Evolutionary conservation across 148 eudicot genomes (phyloP), one percentile per base, ranked within the genome.

Genomic region (Cornus kousa): DNA sequence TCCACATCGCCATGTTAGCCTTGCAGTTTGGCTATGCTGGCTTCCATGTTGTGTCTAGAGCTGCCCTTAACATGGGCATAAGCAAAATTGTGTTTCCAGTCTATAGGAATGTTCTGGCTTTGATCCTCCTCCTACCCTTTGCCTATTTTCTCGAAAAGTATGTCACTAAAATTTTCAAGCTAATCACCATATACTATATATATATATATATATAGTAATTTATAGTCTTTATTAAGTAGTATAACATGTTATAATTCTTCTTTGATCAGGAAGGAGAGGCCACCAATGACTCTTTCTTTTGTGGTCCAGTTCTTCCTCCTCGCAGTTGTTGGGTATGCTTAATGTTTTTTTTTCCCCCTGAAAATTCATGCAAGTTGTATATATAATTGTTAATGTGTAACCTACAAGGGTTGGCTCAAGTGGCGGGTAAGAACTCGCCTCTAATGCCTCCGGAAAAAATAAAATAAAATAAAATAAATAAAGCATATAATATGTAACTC

Each of bases 1-100:
- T 96, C 74, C 90, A 93, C 77, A 46, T 88, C 67, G 96, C 99
- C 84, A 90, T 96, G 95, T 73, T 96, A 85, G 86, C 94, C 74
- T 82, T 96, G 93, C 99, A 96, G 78, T 87, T 96, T 60, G 97
- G 98, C 8, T 93, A 90, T 73, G 97, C 99, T 3, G 99, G 99
- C 74, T 96, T 96, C 80, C 97, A 93, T 82, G 97, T 96, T 7
- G 98, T 96, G 70, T 96, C 99, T 28, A 90, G 99, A 80, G 92
- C 91, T 81, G 99, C 99, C 83, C 99, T 96, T 39, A 93, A 96
- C 88, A 90, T 96, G 94, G 99, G 99, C 77, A 89, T 96, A 14
- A 93, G 98, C 92, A 93, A 96, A 90, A 88, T 96, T 74, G 99
- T 96, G 22, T 96, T 85, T 76, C 92, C 97, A 4, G 98, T 96